Evolutionary conservation across 1,284 basidiomycete genomes (phyloP).

Genomic region (Irpex rosettiformis): DNA sequence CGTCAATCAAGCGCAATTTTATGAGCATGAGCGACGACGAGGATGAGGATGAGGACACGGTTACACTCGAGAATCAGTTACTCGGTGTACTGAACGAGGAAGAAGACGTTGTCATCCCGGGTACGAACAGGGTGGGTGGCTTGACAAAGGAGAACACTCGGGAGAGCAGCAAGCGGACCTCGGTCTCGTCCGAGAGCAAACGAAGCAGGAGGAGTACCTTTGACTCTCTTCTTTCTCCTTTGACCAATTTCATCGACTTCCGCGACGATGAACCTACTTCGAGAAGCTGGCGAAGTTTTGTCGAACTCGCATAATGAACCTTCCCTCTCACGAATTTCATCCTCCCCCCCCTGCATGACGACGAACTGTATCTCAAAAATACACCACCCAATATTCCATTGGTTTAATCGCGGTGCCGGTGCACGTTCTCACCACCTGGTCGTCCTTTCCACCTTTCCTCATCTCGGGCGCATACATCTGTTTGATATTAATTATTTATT

Average conservation of each 20-base stretch:
- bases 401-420: not conserved
- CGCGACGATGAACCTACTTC: slow-evolving; percentile 42
- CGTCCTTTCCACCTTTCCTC: not conserved
- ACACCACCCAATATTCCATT: not conserved
- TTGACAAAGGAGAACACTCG: not conserved
- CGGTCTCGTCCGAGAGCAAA: slow-evolving; percentile 4
- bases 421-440: too few species aligned
- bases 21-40: slow-evolving; percentile 67
- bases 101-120: slow-evolving; percentile 30
- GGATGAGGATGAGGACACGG: slow-evolving; percentile 26
- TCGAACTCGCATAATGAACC: slow-evolving; percentile 44
- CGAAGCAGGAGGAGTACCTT: slow-evolving; percentile 35
- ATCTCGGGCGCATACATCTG: not conserved
- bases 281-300: slow-evolving; percentile 60
- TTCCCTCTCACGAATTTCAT: not conserved
- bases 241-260: slow-evolving; percentile 64
- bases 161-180: slow-evolving; percentile 3
- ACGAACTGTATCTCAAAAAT: not conserved
- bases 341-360: not conserved
- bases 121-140: not conserved
- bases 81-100: slow-evolving; percentile 28
- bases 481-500: not conserved
- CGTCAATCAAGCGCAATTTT: slow-evolving; percentile 40
- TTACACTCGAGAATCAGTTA: slow-evolving; percentile 18
- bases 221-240: slow-evolving; percentile 40